Base-by-base conservation (phyloP, 768 basidiomycete species). In the Boletus sp. region DNA sequence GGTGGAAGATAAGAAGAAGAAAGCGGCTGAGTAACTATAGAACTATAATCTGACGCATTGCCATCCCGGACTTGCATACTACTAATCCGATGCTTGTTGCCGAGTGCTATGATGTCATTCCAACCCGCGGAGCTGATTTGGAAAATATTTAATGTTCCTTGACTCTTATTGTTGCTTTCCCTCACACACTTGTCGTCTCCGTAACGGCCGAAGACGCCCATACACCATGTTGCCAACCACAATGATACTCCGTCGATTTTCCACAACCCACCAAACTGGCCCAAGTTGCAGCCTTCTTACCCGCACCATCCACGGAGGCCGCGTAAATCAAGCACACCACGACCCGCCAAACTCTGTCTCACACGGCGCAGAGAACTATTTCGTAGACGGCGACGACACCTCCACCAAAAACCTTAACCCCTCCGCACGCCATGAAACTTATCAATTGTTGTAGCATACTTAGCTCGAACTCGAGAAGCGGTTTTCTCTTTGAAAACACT, bases 1-100 rank as follows among this genome's bases (percentile, higher is more conserved):
- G 29, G 80, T 87, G 11, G 88, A 90, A 66, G 90, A 91, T 58
- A 89, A 90, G 74, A 90, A 86, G 75, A 92, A 92, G 78, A 91
- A 89, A 60, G 66, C 62, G 11, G 52, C 52, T 0, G 75, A 72
- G 48, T 73, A 61, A 44, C 24, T 56, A 57, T 57, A 58, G 36
- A 20, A 48, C 35, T 50, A 51, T 40, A 35, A 47, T 15, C 42
- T 50, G 11, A 18, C 4, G 17, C 17, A 28, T 15, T 28, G 7
- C 42, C n/a, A 41, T 18, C 40, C n/a, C 11, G n/a, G 40, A 41
- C 40, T 41, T 41, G 40, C 10, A 18, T 20, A 20, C 18, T 20
- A 20, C 18, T 20, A 18, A n/a, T 40, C 8, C 15, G 36, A 44
- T 28, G 24, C 20, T 28, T 28, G 15, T 35, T 37, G 24, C 24